Evolutionary conservation across 352 stramenopile genomes (phyloP), one percentile per base, ranked within the genome.

Genomic region (Phytophthora megakarya): DNA sequence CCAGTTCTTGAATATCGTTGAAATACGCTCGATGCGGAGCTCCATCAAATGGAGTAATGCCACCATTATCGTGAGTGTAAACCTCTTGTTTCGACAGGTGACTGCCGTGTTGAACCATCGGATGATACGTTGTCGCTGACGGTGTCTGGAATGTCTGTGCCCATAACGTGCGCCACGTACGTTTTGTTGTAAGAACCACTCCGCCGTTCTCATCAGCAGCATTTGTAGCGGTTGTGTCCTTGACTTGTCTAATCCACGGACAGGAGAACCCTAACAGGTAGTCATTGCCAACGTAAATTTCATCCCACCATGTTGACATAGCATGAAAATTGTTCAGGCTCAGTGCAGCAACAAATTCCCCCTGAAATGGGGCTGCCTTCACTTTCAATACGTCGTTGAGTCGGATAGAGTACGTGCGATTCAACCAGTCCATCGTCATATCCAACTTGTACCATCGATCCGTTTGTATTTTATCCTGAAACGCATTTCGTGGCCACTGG

Each of bases 371-470:
- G 0, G 64, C 72, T 30, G 73, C 64, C 18, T 56, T 48, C 2
- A 97, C 90, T 35, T 89, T 76, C 15, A 93, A 67, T 16, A 98
- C 77, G 48, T 98, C 95, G 58, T 99, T 94, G 9, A 99, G 69
- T 1, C 83, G 85, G 28, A 99, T 84, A 16, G 80, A 79, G 65
- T 98, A 98, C 13, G 67, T 83, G 28, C 75, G 50, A 16, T 50
- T 30, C 11, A 77, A 38, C 95, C 95, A 98, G 61, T 98, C 67
- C 19, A 98, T 66, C 5, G 86, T 73, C 32, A 99, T 65, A 57
- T 99, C 97, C 21, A 99, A 43, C 61, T 99, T 98, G 67, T 98
- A 98, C 96, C 96, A 99, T 16, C 80, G 78, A 45, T 89, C 75
- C 2, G 72, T 68, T 44, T 92, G 71, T 16, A 89, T 59, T 55